These are phyloP conservation scores for Claviceps arundinis DNA, from an alignment of 2,329 filamentous ascomycete genomes.

Conservation along the genomic window DNA sequence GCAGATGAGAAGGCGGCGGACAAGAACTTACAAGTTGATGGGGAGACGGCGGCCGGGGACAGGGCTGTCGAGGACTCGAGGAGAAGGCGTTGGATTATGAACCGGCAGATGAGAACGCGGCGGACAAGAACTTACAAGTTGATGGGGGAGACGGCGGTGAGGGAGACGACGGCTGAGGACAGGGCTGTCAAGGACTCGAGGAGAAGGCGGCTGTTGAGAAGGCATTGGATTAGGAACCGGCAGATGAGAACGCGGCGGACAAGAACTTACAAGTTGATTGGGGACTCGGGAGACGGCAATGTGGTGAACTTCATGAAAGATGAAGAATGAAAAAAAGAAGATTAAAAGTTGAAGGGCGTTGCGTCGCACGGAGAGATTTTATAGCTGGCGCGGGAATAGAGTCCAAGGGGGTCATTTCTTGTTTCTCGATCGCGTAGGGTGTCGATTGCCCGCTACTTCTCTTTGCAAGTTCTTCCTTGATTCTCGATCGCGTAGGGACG, in stretches of 20 bases:
- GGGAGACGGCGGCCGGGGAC: too few relatives aligned
- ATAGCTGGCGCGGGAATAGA: conserved; percentile 2
- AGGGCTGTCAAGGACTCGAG: neutral
- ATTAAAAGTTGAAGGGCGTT: too few relatives aligned
- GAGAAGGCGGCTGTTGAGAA: neutral
- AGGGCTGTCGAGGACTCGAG: too few relatives aligned
- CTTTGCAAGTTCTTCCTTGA: neutral
- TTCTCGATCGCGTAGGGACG: too few relatives aligned
- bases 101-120: conserved; percentile 22
- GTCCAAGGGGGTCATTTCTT: conserved; percentile 3
- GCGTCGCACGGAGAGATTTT: neutral
- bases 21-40: too few relatives aligned
- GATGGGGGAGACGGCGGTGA: conserved; percentile 26
- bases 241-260: neutral
- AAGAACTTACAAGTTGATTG: neutral
- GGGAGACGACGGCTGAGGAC: conserved; percentile 21
- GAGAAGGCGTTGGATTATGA: conserved; percentile 12
- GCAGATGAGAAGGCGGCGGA: too few relatives aligned
- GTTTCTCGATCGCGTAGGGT: neutral
- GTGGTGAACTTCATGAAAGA: too few relatives aligned
- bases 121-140: conserved; percentile 18
- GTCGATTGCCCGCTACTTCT: too few relatives aligned
- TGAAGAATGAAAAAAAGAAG: neutral
- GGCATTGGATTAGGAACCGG: neutral
- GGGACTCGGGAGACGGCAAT: neutral